A percentile compares a stretch with the other conserved stretches of the same genome.
Conservation (phyloP, 305 asterid genomes). For the Lippia alba region DNA sequence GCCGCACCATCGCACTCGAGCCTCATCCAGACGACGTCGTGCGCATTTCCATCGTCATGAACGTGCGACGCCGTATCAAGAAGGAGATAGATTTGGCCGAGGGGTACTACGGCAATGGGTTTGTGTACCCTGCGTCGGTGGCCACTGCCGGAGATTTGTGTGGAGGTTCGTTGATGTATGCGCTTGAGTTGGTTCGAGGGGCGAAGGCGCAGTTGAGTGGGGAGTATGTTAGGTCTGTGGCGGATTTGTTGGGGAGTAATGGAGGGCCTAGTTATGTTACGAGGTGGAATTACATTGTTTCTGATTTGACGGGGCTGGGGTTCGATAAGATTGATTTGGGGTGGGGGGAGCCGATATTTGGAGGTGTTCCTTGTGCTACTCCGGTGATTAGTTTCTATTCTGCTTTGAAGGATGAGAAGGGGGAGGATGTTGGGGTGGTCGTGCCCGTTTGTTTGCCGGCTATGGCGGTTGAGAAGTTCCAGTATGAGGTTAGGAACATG, state of each 20-base stretch:
- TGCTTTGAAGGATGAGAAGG: neutral
- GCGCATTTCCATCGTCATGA: neutral
- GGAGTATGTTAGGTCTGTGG: conserved; percentile 29
- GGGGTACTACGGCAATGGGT: conserved; percentile 40
- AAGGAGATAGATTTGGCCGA: conserved; percentile 1
- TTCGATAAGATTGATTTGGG: conserved; percentile 39
- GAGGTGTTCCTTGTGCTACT: neutral
- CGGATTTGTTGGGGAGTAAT: conserved; percentile 17
- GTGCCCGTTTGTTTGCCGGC: neutral
- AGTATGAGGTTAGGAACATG: neutral
- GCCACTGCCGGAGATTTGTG: conserved; percentile 18
- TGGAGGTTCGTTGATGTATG: neutral
- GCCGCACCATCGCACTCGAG: conserved; percentile 29
- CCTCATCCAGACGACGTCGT: conserved; percentile 12
- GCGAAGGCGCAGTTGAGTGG: conserved; percentile 19
- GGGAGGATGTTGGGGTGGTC: neutral
- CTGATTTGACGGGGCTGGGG: conserved; percentile 28
- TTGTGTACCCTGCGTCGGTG: conserved; percentile 11
- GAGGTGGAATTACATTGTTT: conserved; percentile 4
- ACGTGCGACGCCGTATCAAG: neutral
- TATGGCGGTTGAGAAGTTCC: neutral
- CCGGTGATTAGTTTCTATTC: neutral
- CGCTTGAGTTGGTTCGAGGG: conserved; percentile 24
- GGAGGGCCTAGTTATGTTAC: conserved; percentile 5
- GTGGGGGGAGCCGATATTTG: conserved; percentile 28